Percentiles rank a stretch among this genome's conserved stretches.
Conservation (phyloP, 2,329 filamentous ascomycete genomes). For the Ophiobolus disseminans region DNA sequence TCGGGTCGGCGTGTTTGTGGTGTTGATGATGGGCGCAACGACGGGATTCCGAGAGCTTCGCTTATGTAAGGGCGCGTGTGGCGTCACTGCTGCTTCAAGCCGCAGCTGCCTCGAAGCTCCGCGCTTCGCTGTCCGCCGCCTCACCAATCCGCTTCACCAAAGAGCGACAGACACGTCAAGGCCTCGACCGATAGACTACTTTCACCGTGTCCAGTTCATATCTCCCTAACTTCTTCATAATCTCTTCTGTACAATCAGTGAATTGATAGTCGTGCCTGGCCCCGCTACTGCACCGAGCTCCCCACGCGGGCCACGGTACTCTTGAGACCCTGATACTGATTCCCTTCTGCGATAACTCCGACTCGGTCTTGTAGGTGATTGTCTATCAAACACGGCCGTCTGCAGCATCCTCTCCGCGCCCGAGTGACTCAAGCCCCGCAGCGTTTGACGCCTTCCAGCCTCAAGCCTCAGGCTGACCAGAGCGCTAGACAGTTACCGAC, state of each 20-base stretch:
- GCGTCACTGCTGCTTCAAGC: slow-evolving; percentile 34
- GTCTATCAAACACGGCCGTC: not conserved
- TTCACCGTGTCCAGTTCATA: not conserved
- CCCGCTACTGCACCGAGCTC: slow-evolving; percentile 13
- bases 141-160: slow-evolving; percentile 39
- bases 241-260: not conserved
- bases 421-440: slow-evolving; percentile 20
- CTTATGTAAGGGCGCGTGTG: slow-evolving; percentile 12
- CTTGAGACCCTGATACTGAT: slow-evolving; percentile 1
- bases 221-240: not conserved
- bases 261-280: slow-evolving; percentile 3
- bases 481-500: not conserved
- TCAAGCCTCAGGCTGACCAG: slow-evolving; percentile 40
- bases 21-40: slow-evolving; percentile 34
- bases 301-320: slow-evolving; percentile 22
- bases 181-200: slow-evolving; percentile 7
- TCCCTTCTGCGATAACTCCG: not conserved
- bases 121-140: too few species aligned
- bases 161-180: slow-evolving; percentile 45
- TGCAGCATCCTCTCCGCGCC: not conserved
- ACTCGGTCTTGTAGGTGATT: slow-evolving; percentile 2
- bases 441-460: slow-evolving; percentile 18
- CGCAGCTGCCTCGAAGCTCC: slow-evolving; percentile 19
- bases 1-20: slow-evolving; percentile 39
- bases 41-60: slow-evolving; percentile 17